phyloP scores from a whole-genome alignment of 2,329 filamentous ascomycete species.

The Podosphaera fusca region DNA sequence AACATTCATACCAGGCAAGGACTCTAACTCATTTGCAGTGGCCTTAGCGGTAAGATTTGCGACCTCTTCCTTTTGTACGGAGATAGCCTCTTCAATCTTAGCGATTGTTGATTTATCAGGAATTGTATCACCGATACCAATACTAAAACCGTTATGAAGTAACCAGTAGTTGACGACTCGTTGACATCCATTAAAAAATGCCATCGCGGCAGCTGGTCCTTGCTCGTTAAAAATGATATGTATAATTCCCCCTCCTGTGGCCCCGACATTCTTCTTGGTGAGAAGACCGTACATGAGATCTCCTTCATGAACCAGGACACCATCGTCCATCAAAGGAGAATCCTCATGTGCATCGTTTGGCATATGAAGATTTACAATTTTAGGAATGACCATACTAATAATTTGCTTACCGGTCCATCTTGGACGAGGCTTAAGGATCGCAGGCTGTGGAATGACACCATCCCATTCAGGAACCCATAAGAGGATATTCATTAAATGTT shows the following conservation, averaged over 20 bases:
- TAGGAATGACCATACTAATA: constrained; percentile 75
- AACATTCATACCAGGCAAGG: constrained; percentile 94
- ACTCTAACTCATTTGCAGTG: constrained; percentile 68
- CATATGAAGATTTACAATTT: constrained; percentile 57
- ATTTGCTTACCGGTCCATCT: constrained; percentile 98
- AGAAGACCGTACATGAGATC: constrained; percentile 78
- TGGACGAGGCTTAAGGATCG: constrained; percentile 79
- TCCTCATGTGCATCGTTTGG: constrained; percentile 35
- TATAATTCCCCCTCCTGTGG: constrained; percentile 70
- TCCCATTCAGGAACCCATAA: constrained; percentile 98
- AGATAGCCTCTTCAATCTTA: constrained; percentile 63
- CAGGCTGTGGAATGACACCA: constrained; percentile 73
- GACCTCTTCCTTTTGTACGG: constrained; percentile 62
- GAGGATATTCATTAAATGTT: constrained; percentile 89
- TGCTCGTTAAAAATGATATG: constrained; percentile 95
- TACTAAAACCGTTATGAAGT: constrained; percentile 86
- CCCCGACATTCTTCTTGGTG: constrained; percentile 86
- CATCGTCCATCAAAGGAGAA: constrained; percentile 48
- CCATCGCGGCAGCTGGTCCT: constrained; percentile 64
- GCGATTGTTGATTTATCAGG: constrained; percentile 68
- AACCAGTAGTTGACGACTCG: constrained; percentile 95
- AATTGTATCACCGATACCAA: constrained; percentile 95
- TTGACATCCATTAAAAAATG: constrained; percentile 89
- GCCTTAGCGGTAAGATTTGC: constrained; percentile 52
- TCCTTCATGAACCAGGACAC: constrained; percentile 63